Evolutionary conservation across 2,329 filamentous ascomycete genomes (phyloP), one percentile per base, ranked within the genome.

Genomic region (Cladosporium phlei): DNA sequence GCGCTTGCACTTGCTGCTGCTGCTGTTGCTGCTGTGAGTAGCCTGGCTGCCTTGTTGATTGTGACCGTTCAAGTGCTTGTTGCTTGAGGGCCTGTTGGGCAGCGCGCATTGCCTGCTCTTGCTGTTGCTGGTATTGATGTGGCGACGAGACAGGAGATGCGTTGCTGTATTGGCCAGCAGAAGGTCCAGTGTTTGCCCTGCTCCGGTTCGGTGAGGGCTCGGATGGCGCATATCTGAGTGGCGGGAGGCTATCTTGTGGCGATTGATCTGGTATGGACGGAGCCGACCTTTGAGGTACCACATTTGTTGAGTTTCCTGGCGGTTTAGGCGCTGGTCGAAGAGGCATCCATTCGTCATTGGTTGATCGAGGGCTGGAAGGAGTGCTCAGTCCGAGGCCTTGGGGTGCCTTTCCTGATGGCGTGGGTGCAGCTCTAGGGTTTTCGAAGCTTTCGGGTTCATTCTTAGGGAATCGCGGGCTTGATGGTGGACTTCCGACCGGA

Each of bases 381-480:
- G 64, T 70, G 49, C 67, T 69, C 48, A 75, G 69, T 38, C 73
- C 74, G 34, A 59, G 51, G 29, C 61, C 61, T 44, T 57, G 55
- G 25, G 40, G 40, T 16, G 40, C 16, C 11, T 44, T 44, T 34
- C 40, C 40, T 12, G 40, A 44, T 17, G 47, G 43, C 35, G 58
- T 60, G 53, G 93, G 93, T 29, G 93, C 87, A 14, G 91, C 87
- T 62, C 93, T 81, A 38, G 93, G 93, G 63, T 98, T 97, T 71
- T 97, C 93, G 69, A 97, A 98, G 73, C 88, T 97, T 64, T 88
- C 86, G 76, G 89, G 84, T 70, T 88, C 81, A 69, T 91, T 90
- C 65, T 87, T 81, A 46, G 89, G 90, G 72, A 95, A 95, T 64
- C 88, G 81, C 51, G 88, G 88, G 69, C 88, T 93, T 54, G 82